Percentiles rank a stretch among this genome's conserved stretches.
phyloP scores from a whole-genome alignment of 2,329 filamentous ascomycete genomes.

The Endoconidiophora laricicola region DNA sequence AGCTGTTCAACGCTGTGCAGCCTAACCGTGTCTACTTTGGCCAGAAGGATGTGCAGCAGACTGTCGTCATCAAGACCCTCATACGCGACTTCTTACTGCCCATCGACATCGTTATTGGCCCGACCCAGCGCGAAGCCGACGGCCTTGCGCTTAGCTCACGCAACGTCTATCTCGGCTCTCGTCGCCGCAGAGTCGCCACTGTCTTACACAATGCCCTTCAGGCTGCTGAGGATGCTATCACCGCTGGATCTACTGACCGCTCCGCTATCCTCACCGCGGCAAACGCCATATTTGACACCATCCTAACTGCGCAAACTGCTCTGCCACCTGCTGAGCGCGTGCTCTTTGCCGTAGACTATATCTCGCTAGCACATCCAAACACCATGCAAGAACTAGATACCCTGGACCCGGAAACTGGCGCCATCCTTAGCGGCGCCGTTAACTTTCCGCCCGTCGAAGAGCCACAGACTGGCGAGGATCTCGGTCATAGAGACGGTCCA shows the following conservation, averaged over 20 bases:
- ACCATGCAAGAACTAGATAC: conserved; percentile 61
- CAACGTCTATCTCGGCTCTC: conserved; percentile 76
- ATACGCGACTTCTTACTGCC: conserved; percentile 75
- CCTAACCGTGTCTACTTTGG: conserved; percentile 76
- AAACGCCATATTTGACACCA: conserved; percentile 36
- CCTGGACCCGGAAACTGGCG: conserved; percentile 55
- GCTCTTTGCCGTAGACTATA: conserved; percentile 73
- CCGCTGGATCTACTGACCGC: conserved; percentile 34
- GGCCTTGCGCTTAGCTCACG: conserved; percentile 82
- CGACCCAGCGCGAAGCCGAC: conserved; percentile 61
- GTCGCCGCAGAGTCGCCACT: conserved; percentile 54
- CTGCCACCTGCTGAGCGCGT: conserved; percentile 45
- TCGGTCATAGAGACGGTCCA: conserved; percentile 56
- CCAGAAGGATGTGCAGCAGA: conserved; percentile 96
- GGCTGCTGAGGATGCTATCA: conserved; percentile 45
- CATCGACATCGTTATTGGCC: conserved; percentile 54
- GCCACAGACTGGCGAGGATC: conserved; percentile 51
- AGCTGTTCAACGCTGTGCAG: conserved; percentile 35
- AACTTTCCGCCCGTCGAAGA: conserved; percentile 74
- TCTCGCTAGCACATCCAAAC: conserved; percentile 75
- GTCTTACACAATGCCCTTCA: conserved; percentile 54
- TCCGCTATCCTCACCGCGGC: conserved; percentile 58
- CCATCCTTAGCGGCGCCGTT: conserved; percentile 75
- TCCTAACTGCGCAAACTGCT: conserved; percentile 43
- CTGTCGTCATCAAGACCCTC: conserved; percentile 72